A percentile compares a stretch with the other conserved stretches of the same genome.
phyloP scores from a whole-genome alignment of 2,329 filamentous ascomycete species.

The Pseudogymnoascus sp. region DNA sequence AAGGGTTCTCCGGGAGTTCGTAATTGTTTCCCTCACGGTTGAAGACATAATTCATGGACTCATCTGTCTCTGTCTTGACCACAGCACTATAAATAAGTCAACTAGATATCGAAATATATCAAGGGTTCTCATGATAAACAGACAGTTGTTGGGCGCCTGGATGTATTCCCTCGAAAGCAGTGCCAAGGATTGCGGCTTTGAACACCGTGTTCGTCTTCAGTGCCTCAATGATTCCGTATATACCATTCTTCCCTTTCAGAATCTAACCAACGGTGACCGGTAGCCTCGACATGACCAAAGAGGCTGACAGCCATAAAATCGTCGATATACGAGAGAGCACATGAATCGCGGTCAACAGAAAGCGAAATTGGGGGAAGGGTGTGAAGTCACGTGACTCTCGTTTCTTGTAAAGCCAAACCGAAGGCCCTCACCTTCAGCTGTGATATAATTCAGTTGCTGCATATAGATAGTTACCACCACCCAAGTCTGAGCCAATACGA shows the following conservation, averaged over 20 bases:
- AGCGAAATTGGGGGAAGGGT: no score
- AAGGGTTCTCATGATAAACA: background rate
- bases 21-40: slow-evolving; percentile 19
- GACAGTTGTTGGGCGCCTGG: background rate
- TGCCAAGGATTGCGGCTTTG: slow-evolving; percentile 1
- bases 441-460: no score
- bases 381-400: no score
- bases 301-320: background rate
- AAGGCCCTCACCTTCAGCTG: no score
- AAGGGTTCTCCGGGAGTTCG: slow-evolving; percentile 1
- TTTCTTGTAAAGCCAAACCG: no score
- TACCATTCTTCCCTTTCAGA: background rate
- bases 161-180: background rate
- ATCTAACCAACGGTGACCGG: background rate
- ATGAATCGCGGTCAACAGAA: background rate
- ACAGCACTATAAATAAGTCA: slow-evolving; percentile 15
- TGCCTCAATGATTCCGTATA: background rate
- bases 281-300: background rate
- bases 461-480: no score
- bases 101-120: background rate
- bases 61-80: slow-evolving; percentile 15
- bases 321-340: background rate
- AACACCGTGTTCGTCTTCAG: background rate
- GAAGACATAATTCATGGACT: slow-evolving; percentile 12
- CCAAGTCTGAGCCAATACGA: no score